Conservation (phyloP, 306 rosid genomes). For the Nissolia schottii region DNA sequence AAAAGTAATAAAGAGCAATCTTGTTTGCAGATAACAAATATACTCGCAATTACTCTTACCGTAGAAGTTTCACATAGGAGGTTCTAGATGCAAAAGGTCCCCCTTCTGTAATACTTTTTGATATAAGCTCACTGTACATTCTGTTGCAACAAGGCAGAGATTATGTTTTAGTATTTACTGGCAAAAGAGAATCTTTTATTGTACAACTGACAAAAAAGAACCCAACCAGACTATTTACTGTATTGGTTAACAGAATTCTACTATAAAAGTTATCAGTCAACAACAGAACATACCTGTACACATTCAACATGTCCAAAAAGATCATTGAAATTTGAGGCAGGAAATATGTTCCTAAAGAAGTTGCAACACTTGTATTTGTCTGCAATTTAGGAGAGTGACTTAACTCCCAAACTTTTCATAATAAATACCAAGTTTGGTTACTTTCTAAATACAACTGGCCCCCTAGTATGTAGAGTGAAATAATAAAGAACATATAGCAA, state of each 20-base stretch:
- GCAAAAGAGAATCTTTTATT: background rate
- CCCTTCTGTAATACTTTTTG: constrained; percentile 88
- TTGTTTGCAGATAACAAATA: background rate
- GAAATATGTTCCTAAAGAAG: constrained; percentile 91
- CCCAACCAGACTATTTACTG: background rate
- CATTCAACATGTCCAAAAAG: constrained; percentile 96
- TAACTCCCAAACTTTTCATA: background rate
- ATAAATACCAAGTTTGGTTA: no score
- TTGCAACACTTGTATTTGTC: constrained; percentile 94
- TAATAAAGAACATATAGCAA: background rate
- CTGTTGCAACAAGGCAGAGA: constrained; percentile 49
- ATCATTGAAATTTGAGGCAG: constrained; percentile 81
- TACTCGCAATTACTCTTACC: constrained; percentile 48
- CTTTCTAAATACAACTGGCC: no score
- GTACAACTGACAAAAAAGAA: no score
- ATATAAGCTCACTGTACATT: constrained; percentile 98
- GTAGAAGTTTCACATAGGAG: constrained; percentile 84
- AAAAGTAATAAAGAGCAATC: background rate
- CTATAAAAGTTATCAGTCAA: background rate
- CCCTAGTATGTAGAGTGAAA: no score
- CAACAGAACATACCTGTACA: constrained; percentile 65
- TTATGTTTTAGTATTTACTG: constrained; percentile 10
- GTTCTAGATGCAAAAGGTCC: constrained; percentile 86
- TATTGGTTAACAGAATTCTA: background rate
- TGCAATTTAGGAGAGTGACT: constrained; percentile 31